Evolutionary conservation across 768 basidiomycete species (phyloP).

Genomic region (Termitomyces titanicus): DNA sequence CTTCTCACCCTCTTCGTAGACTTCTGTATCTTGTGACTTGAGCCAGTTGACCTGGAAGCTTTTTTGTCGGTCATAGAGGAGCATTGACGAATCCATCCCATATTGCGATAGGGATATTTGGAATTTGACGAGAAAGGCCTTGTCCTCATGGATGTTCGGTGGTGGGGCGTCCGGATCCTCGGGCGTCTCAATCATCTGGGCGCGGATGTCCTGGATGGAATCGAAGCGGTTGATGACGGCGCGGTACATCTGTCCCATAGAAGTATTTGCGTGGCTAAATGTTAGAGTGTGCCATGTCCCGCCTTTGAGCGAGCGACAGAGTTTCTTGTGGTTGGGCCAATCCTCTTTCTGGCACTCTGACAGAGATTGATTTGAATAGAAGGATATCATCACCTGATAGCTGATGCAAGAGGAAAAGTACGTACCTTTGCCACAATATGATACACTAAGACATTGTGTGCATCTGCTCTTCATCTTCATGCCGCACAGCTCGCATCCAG

Average conservation of each 20-base stretch:
- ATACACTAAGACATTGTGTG: slow-evolving; percentile 27
- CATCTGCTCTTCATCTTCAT: slow-evolving; percentile 29
- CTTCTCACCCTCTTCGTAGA: slow-evolving; percentile 17
- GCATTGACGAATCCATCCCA: slow-evolving; percentile 15
- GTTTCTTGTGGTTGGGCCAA: slow-evolving; percentile 34
- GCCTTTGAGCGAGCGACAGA: slow-evolving; percentile 34
- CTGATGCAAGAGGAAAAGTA: not conserved
- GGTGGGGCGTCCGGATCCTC: slow-evolving; percentile 11
- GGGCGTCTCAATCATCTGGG: not conserved
- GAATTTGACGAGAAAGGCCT: slow-evolving; percentile 36
- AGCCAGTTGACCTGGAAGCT: slow-evolving; percentile 31
- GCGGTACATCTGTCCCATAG: not conserved
- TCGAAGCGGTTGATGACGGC: slow-evolving; percentile 22
- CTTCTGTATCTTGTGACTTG: slow-evolving; percentile 14
- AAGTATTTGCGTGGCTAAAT: slow-evolving; percentile 10
- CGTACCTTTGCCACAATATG: slow-evolving; percentile 35
- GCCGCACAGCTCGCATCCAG: slow-evolving; percentile 38
- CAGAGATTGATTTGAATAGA: not conserved
- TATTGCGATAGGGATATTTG: slow-evolving; percentile 22
- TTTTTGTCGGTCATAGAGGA: slow-evolving; percentile 38
- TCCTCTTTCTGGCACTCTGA: slow-evolving; percentile 38
- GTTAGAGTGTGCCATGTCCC: slow-evolving; percentile 33
- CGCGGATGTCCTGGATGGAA: slow-evolving; percentile 7
- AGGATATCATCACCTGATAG: too few relatives aligned
- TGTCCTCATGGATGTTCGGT: slow-evolving; percentile 30